Base-by-base conservation (phyloP, 352 stramenopile genomes). In the Nothophytophthora sp. region DNA sequence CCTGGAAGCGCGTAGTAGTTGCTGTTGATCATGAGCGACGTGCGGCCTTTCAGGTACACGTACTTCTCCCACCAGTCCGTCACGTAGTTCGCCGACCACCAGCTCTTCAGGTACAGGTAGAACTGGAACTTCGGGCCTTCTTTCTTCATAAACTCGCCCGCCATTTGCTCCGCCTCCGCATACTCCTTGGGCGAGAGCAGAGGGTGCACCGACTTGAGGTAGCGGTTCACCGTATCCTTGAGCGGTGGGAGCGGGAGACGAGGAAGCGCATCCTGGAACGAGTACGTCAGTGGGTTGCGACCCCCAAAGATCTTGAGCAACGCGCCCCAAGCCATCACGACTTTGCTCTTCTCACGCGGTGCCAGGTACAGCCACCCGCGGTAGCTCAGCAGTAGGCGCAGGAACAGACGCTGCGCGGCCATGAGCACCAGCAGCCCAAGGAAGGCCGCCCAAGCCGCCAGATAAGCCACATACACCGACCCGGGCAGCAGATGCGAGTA, bases 171-270 rank as follows among this genome's bases (percentile, higher is more conserved):
- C 10, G 90, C 86, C 18, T 93, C 67, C 25, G 83, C 74, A 60
- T 98, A 97, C 62, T 99, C 87, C 4, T 90, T 75, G 3, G 68
- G 62, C 4, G 76, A 82, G 15, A 97, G 64, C 30, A 99, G 60
- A 25, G 96, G 92, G 52, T 98, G 77, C 16, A 96, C 91, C 10
- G 92, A 98, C 57, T 95, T 83, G 24, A 99, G 66, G 54, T 98
- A 98, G 34, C 86, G 77, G 28, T 76, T 50, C 11, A 98, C 68
- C 5, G 96, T 99, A 37, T 98, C 90, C 49, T 97, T 93, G 10
- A 99, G 77, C 22, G 85, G 61, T 0, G 96, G 95, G 49, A 99
- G 70, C 9, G 96, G 96, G 30, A 99, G 75, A 11, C 82, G 76
- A 6, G 96, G 95, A 20, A 99, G 57, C 11, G 89, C 81, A 27